Base-by-base conservation (phyloP, 768 basidiomycete species). In the Ramaria sp. region DNA sequence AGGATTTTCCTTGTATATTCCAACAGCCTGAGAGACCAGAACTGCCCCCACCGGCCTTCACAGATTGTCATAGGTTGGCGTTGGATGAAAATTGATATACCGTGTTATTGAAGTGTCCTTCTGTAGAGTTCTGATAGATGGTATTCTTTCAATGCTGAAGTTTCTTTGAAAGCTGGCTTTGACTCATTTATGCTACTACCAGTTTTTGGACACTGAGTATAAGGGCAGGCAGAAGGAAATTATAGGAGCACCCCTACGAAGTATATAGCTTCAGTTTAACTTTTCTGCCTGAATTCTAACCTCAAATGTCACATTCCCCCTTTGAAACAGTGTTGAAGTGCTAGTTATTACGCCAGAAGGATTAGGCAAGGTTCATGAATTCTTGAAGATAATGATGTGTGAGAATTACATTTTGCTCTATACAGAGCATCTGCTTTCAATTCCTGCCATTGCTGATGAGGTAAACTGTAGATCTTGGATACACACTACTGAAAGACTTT, bases 261-360 rank as follows among this genome's bases (percentile, higher is more conserved):
- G 88, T 80, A 55, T 18, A 70, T 57, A 5, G 15, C 42, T 15
- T 27, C 7, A 10, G n/a, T 30, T 47, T 2, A 4, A 18, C 20
- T 9, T 7, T 47, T 22, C 25, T 36, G 10, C 34, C 20, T 1
- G 13, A n/a, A n/a, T n/a, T n/a, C n/a, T n/a, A n/a, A n/a, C n/a
- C n/a, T n/a, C n/a, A n/a, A n/a, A n/a, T n/a, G n/a, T n/a, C n/a
- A 5, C 54, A 10, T 10, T 5, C 15, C 28, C 13, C 3, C 8
- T 24, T 47, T 24, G 5, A 25, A 4, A 25, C 25, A 87, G 84
- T 4, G 68, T 67, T 8, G 88, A 90, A 65, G 79, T 90, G 13
- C 75, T 90, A 48, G 85, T 88, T 8, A 73, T 90, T 2, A 88
- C 88, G 16, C 88, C 89, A 0, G 91, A 89, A 9, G 88, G 89